Conservation (phyloP, 1,284 basidiomycete genomes). For the Cryptococcus sp. region DNA sequence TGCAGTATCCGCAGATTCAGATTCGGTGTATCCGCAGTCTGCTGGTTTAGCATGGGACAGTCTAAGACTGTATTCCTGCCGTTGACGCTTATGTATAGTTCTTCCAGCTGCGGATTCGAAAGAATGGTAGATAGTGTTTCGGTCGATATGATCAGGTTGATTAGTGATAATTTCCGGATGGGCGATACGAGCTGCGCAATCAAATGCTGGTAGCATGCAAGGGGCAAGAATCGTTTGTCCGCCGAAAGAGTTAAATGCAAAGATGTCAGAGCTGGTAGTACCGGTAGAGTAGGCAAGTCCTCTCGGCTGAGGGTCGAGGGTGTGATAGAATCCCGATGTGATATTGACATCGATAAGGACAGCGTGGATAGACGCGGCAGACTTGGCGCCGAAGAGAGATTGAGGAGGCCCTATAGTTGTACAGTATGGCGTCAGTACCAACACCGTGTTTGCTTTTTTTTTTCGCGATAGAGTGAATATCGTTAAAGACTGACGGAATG, state of each 20-base stretch:
- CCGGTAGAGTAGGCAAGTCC: conserved; percentile 37
- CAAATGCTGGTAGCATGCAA: conserved; percentile 10
- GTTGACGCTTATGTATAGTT: conserved; percentile 40
- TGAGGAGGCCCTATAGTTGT: conserved; percentile 26
- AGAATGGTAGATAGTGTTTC: conserved; percentile 23
- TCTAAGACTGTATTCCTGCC: conserved; percentile 19
- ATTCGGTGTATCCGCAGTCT: neutral
- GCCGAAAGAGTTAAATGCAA: conserved; percentile 39
- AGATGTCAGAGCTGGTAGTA: conserved; percentile 23
- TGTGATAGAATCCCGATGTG: conserved; percentile 16
- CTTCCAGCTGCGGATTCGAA: conserved; percentile 24
- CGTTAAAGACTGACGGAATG: conserved; percentile 31
- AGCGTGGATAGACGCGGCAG: conserved; percentile 28
- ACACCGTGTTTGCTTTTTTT: neutral
- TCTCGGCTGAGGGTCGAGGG: conserved; percentile 1
- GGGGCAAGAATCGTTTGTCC: conserved; percentile 21
- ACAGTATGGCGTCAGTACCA: neutral
- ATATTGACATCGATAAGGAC: conserved; percentile 36
- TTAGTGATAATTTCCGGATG: conserved; percentile 34
- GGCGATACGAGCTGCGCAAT: conserved; percentile 14
- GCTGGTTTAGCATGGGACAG: conserved; percentile 10
- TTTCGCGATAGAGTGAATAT: neutral
- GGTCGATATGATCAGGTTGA: conserved; percentile 33
- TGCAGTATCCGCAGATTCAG: conserved; percentile 36
- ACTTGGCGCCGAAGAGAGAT: conserved; percentile 29